Percentiles rank a stretch among this genome's conserved stretches.
Evolutionary conservation across 805 yeast genomes (phyloP).

Genomic region (Hanseniaspora jakobsenii): DNA sequence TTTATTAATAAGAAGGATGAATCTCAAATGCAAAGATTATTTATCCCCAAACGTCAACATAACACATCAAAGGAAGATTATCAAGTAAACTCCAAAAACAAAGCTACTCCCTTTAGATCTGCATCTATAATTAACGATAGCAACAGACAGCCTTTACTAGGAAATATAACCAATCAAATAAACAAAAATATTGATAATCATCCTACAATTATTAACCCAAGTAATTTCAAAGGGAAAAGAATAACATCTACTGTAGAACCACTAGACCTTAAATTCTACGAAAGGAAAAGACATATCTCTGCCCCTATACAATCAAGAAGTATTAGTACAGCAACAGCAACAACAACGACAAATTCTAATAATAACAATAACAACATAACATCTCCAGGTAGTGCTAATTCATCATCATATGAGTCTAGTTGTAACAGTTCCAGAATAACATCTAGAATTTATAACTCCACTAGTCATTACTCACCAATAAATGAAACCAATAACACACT

Average conservation of each 20-base stretch:
- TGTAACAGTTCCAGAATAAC: too few relatives aligned
- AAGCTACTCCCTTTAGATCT: too few relatives aligned
- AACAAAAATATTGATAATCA: conserved; percentile 11
- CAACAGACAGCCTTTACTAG: not conserved
- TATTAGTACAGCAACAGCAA: not conserved
- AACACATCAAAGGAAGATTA: too few relatives aligned
- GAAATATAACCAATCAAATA: conserved; percentile 5
- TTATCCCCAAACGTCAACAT: conserved; percentile 12
- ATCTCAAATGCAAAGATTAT: too few relatives aligned
- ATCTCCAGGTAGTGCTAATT: not conserved
- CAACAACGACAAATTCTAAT: not conserved
- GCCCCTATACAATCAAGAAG: conserved; percentile 9
- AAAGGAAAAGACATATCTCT: conserved; percentile 11
- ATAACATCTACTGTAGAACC: not conserved
- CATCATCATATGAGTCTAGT: too few relatives aligned
- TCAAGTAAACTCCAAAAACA: too few relatives aligned
- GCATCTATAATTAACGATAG: not conserved
- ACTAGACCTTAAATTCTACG: not conserved
- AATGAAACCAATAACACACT: conserved; percentile 5
- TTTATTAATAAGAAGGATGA: too few relatives aligned
- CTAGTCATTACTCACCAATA: conserved; percentile 12
- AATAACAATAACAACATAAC: not conserved
- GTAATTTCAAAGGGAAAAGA: not conserved
- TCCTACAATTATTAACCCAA: conserved; percentile 1
- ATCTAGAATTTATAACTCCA: conserved; percentile 9